These are phyloP conservation scores for Cubamyces sp. DNA, from an alignment of 768 basidiomycete genomes.

Conservation along the genomic window DNA sequence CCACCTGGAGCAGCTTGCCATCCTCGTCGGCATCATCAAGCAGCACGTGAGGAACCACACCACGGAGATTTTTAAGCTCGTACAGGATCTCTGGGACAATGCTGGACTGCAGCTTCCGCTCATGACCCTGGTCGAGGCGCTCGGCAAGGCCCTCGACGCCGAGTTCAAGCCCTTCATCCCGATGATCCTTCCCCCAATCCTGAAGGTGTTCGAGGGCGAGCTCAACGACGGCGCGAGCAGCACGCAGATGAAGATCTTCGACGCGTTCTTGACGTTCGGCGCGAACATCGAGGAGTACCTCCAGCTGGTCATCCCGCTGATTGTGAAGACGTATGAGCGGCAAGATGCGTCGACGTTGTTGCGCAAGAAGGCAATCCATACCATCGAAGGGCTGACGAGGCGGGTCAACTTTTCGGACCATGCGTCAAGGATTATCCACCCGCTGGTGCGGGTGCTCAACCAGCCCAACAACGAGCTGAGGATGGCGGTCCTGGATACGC, in stretches of 20 bases:
- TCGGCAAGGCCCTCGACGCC: slow-evolving; percentile 92
- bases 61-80: slow-evolving; percentile 79
- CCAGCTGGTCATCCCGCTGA: slow-evolving; percentile 94
- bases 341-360: slow-evolving; percentile 72
- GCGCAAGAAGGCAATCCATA: slow-evolving; percentile 88
- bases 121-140: slow-evolving; percentile 88
- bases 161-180: slow-evolving; percentile 98
- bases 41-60: slow-evolving; percentile 95
- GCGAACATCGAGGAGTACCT: slow-evolving; percentile 97
- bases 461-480: slow-evolving; percentile 77
- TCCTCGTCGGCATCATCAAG: slow-evolving; percentile 94
- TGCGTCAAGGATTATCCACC: slow-evolving; percentile 95
- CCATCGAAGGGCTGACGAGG: slow-evolving; percentile 86
- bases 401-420: slow-evolving; percentile 98
- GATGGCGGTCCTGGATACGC: slow-evolving; percentile 86
- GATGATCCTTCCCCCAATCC: slow-evolving; percentile 82
- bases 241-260: slow-evolving; percentile 89
- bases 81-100: slow-evolving; percentile 92
- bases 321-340: slow-evolving; percentile 89
- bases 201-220: slow-evolving; percentile 92
- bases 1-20: slow-evolving; percentile 93
- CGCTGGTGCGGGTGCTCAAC: slow-evolving; percentile 85
- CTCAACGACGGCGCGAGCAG: slow-evolving; percentile 74
- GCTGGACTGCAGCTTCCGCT: slow-evolving; percentile 84
- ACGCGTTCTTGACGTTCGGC: slow-evolving; percentile 94